A percentile compares a stretch with the other conserved stretches of the same genome.
These are phyloP conservation scores for Coemansia umbellata DNA, from an alignment of 192 early-diverging fungal species.

Conservation along the genomic window DNA sequence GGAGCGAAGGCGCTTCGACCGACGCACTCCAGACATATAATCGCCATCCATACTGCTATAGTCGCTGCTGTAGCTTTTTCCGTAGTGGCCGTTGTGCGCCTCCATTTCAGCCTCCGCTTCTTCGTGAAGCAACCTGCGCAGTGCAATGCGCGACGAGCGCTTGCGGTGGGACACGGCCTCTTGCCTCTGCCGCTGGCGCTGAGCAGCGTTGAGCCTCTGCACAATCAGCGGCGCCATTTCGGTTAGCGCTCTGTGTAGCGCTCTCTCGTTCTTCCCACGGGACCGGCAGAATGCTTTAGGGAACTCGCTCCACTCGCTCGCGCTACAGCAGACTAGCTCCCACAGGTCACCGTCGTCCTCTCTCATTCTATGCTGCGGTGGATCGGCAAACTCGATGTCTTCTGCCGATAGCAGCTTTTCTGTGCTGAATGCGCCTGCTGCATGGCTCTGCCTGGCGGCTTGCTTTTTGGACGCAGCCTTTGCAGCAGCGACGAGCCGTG, in stretches of 20 bases:
- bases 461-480: background rate
- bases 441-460: background rate
- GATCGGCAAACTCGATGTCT: constrained; percentile 8
- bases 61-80: constrained; percentile 1
- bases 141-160: constrained; percentile 13
- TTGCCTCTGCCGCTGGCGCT: constrained; percentile 2
- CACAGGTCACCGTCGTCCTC: constrained; percentile 35
- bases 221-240: background rate
- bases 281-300: constrained; percentile 3
- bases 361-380: constrained; percentile 20
- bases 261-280: constrained; percentile 5
- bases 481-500: constrained; percentile 2
- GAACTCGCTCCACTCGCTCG: constrained; percentile 14
- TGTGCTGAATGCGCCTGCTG: background rate
- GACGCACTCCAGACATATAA: constrained; percentile 1
- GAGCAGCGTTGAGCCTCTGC: background rate
- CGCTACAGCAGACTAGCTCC: constrained; percentile 26
- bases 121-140: constrained; percentile 1
- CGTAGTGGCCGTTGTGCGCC: background rate
- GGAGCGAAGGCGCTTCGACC: constrained; percentile 12
- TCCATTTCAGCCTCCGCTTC: background rate
- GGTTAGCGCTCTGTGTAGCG: constrained; percentile 1
- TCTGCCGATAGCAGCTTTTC: constrained; percentile 2
- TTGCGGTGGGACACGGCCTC: constrained; percentile 8
- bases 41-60: constrained; percentile 3